Evolutionary conservation across 768 basidiomycete genomes (phyloP).

Genomic region (Leccinum ochraceum): DNA sequence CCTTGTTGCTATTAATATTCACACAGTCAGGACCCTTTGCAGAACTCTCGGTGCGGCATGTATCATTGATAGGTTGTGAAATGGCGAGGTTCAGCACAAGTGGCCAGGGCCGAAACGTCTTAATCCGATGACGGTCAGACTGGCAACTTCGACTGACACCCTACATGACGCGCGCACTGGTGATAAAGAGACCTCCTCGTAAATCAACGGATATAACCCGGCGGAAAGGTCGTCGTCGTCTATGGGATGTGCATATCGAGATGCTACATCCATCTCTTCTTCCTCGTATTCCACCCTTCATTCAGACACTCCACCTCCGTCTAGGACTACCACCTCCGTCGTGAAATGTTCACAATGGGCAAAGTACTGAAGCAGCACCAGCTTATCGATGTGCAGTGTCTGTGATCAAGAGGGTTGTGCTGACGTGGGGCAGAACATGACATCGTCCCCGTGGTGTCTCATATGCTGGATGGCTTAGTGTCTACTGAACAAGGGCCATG

Average conservation of each 20-base stretch:
- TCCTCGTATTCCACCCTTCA: constrained; percentile 1
- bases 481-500: constrained; percentile 67
- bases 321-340: constrained; percentile 32
- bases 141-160: too few relatives aligned
- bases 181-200: too few relatives aligned
- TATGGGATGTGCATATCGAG: constrained; percentile 56
- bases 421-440: constrained; percentile 46
- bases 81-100: too few relatives aligned
- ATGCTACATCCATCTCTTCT: not conserved
- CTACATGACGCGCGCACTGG: too few relatives aligned
- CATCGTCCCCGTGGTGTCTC: constrained; percentile 70
- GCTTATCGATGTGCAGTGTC: constrained; percentile 58
- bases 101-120: too few relatives aligned
- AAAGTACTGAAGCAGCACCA: constrained; percentile 75
- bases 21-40: too few relatives aligned
- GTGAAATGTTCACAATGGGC: constrained; percentile 70
- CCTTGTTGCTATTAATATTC: too few relatives aligned
- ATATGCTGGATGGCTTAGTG: constrained; percentile 64
- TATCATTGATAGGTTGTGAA: too few relatives aligned
- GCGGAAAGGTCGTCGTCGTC: constrained; percentile 61
- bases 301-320: constrained; percentile 7
- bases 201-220: constrained; percentile 24
- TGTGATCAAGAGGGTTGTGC: constrained; percentile 2
- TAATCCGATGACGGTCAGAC: accelerated
- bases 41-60: too few relatives aligned